phyloP scores from a whole-genome alignment of 805 yeast species.

The Ogataea pini region DNA sequence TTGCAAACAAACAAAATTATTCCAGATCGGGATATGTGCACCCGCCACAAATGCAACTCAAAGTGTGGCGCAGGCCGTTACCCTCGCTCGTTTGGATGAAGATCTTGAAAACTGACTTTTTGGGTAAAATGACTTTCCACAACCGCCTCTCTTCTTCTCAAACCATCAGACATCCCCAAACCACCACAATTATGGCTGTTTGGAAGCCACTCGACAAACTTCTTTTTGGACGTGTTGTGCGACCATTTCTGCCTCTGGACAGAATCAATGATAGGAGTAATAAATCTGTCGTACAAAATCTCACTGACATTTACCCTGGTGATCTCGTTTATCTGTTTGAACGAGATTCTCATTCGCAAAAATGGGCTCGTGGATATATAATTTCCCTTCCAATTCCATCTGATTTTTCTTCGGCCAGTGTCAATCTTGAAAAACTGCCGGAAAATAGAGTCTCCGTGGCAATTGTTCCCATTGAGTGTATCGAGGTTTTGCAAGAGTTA shows the following conservation, averaged over 20 bases:
- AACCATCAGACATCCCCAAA: neutral
- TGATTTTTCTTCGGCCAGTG: slow-evolving; percentile 62
- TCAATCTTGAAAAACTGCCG: slow-evolving; percentile 63
- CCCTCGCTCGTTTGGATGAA: slow-evolving; percentile 3
- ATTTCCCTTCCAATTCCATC: slow-evolving; percentile 68
- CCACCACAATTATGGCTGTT: slow-evolving; percentile 12
- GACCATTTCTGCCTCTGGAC: slow-evolving; percentile 49
- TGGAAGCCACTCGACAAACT: slow-evolving; percentile 54
- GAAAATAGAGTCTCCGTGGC: slow-evolving; percentile 53
- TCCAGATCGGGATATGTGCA: slow-evolving; percentile 10
- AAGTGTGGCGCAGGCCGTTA: neutral
- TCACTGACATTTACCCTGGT: slow-evolving; percentile 64
- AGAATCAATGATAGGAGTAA: slow-evolving; percentile 17
- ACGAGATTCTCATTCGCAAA: slow-evolving; percentile 42
- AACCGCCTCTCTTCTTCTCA: neutral
- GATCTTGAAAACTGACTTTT: slow-evolving; percentile 3
- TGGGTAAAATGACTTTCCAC: neutral
- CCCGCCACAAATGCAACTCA: neutral
- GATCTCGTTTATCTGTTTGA: slow-evolving; percentile 79
- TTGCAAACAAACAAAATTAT: neutral
- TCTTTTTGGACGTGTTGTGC: slow-evolving; percentile 44
- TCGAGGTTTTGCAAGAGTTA: slow-evolving; percentile 45
- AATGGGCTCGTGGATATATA: slow-evolving; percentile 82
- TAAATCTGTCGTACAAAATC: slow-evolving; percentile 16
- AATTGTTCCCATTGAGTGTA: slow-evolving; percentile 61